Conservation (phyloP, 768 basidiomycete species). For the Amyloporia xantha region DNA sequence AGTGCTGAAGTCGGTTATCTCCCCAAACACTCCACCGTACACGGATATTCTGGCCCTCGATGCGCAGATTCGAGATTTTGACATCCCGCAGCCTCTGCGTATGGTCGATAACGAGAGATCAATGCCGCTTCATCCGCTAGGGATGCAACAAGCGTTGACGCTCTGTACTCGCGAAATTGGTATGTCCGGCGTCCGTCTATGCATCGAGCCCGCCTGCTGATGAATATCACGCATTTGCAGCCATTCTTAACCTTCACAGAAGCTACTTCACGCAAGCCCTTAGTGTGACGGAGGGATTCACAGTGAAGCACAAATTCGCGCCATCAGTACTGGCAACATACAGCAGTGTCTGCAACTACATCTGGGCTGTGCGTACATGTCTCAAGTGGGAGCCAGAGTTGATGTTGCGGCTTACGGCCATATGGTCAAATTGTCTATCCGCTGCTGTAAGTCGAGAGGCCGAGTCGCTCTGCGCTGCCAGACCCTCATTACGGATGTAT, state of each 20-base stretch:
- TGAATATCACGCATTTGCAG: slow-evolving; percentile 26
- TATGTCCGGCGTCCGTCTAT: slow-evolving; percentile 23
- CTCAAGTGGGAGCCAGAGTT: slow-evolving; percentile 54
- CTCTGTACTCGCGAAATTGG: slow-evolving; percentile 59
- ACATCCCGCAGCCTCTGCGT: slow-evolving; percentile 32
- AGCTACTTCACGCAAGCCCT: slow-evolving; percentile 63
- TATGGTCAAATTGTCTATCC: slow-evolving; percentile 73
- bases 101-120: slow-evolving; percentile 26
- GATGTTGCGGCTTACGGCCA: slow-evolving; percentile 58
- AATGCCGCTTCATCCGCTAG: slow-evolving; percentile 42
- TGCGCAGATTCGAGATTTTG: slow-evolving; percentile 46
- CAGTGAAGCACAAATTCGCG: slow-evolving; percentile 54
- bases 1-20: slow-evolving; percentile 51
- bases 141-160: slow-evolving; percentile 60
- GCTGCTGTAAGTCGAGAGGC: slow-evolving; percentile 46
- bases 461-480: neutral
- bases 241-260: slow-evolving; percentile 61
- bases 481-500: neutral
- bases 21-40: slow-evolving; percentile 48
- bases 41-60: slow-evolving; percentile 47
- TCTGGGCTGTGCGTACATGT: slow-evolving; percentile 48
- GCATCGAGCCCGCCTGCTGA: neutral
- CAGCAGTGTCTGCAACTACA: slow-evolving; percentile 49
- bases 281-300: slow-evolving; percentile 44
- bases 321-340: slow-evolving; percentile 70